Evolutionary conservation across 768 basidiomycete genomes (phyloP).

Genomic region (Mycena vitilis): DNA sequence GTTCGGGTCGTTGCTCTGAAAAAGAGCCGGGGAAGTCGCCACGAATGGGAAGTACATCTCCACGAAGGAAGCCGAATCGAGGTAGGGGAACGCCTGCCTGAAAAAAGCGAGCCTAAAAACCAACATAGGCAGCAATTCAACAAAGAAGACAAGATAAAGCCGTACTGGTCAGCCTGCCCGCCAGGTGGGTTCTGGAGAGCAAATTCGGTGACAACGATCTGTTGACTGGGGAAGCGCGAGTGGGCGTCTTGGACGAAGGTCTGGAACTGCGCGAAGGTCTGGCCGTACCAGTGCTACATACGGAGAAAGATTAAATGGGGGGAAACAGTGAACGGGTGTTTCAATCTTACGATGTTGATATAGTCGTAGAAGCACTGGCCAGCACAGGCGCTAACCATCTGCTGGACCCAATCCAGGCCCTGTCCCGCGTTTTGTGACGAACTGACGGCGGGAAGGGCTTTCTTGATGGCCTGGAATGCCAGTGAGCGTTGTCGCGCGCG

Average conservation of each 20-base stretch:
- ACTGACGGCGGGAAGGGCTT: conserved; percentile 51
- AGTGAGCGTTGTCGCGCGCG: no score
- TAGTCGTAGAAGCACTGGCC: conserved; percentile 51
- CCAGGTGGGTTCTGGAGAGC: conserved; percentile 46
- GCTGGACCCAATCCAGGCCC: conserved; percentile 49
- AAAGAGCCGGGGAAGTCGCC: conserved; percentile 44
- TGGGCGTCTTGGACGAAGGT: conserved; percentile 17
- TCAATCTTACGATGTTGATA: conserved; percentile 44
- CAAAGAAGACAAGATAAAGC: no score
- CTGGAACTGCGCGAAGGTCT: conserved; percentile 43
- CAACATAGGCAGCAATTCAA: no score
- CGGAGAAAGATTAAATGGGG: neutral
- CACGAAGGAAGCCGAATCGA: conserved; percentile 46
- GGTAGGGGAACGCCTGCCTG: conserved; percentile 47
- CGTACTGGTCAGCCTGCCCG: conserved; percentile 42
- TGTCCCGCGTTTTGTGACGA: conserved; percentile 45
- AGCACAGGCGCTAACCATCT: conserved; percentile 49
- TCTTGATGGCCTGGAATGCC: conserved; percentile 44
- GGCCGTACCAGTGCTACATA: conserved; percentile 36
- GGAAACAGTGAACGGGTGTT: no score
- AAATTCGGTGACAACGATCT: conserved; percentile 47
- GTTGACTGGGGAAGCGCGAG: conserved; percentile 22
- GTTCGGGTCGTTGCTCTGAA: conserved; percentile 34
- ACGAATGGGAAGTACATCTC: conserved; percentile 52
- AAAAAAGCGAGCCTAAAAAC: conserved; percentile 41